These are phyloP conservation scores for Plantago ovata DNA, from an alignment of 257 asterid species.

Conservation along the genomic window DNA sequence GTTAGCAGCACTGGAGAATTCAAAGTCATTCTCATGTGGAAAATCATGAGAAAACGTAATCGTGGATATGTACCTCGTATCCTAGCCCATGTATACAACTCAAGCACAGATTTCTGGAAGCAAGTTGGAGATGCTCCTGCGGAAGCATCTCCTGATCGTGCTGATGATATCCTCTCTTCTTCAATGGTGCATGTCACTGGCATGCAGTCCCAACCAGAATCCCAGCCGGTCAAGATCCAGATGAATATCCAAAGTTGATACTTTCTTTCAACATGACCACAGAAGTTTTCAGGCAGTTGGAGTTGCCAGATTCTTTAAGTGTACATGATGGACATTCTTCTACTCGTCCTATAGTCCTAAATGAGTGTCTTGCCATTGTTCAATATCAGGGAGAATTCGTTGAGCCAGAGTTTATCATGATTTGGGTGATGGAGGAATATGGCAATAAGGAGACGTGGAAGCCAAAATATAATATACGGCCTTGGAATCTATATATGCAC, in stretches of 20 bases:
- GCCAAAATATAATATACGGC: background rate
- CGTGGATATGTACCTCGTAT: too few species aligned
- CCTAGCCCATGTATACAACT: background rate
- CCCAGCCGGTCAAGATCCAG: too few species aligned
- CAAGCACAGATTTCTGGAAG: slow-evolving; percentile 1
- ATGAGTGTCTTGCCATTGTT: background rate
- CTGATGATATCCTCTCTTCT: background rate
- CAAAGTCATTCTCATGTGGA: background rate
- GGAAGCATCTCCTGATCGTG: background rate
- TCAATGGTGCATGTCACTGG: slow-evolving; percentile 3
- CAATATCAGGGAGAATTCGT: too few species aligned
- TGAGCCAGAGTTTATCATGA: background rate
- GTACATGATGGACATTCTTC: fast-evolving
- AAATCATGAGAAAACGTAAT: too few species aligned
- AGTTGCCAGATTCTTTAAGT: background rate
- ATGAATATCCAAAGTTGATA: background rate
- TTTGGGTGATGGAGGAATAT: slow-evolving; percentile 1
- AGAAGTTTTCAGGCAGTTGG: background rate
- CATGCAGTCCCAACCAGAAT: background rate
- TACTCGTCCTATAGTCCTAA: background rate
- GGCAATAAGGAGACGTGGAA: background rate
- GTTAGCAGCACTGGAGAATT: background rate
- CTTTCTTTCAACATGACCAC: background rate
- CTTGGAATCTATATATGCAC: background rate
- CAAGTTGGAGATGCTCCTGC: background rate